Base-by-base conservation (phyloP, 1,284 basidiomycete genomes). In the Exobasidium rhododendri region DNA sequence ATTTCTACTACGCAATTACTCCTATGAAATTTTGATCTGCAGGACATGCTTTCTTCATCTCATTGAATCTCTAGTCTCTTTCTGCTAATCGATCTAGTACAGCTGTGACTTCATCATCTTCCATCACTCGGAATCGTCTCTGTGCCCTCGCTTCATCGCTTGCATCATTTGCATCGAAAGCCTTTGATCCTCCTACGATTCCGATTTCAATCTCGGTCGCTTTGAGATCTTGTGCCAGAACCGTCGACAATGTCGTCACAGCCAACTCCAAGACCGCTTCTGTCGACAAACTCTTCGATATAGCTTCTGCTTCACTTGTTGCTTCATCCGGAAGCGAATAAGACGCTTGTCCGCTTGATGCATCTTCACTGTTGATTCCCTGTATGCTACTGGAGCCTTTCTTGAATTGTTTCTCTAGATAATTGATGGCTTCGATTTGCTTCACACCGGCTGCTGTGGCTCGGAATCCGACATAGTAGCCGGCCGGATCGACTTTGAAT, bases 381-480 rank as follows among this genome's bases (percentile, higher is more conserved):
- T 59, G 53, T 20, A 62, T 47, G 0, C 62, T 50, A 49, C 63
- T 61, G 53, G 67, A 69, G 11, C 93, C 83, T 77, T 93, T 93
- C 83, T 98, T 99, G 91, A 93, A 98, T 81, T 92, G 92, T 84
- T 98, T 98, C 83, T 99, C 96, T 60, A 99, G 84, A 75, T 83
- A 76, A 81, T 97, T 98, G 87, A 94, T 97, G 3, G 93, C 93
- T 80, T 99, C 96, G 73, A 96, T 94, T 78, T 98, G 94, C 79
- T 99, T 99, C 81, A 94, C 91, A 0, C 96, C 96, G 0, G 92
- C 88, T 0, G 94, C 88, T 1, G 94, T 96, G 22, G 94, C 96
- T 72, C 97, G 92, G 84, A 94, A 98, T 1, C 96, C 96, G 49
- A 97, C 91, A 80, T 93, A 99, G 83, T 96, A 97, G 2, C 96